phyloP scores from a whole-genome alignment of 75 land plant genomes.

The Larix kaempferi region DNA sequence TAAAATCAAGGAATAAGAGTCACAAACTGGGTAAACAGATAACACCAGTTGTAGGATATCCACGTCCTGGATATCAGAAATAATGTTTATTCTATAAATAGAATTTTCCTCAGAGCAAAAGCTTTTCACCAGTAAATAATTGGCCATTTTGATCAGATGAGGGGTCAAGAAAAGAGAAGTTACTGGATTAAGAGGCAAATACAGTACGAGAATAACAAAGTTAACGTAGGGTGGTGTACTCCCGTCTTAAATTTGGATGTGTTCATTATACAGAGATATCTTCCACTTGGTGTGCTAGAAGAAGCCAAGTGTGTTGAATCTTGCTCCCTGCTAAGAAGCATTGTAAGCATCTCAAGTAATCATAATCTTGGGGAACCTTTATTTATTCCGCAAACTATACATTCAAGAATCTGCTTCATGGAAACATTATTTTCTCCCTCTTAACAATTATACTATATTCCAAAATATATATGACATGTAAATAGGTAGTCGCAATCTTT shows the following conservation, averaged over 20 bases:
- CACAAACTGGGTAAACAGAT: background rate
- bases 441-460: background rate
- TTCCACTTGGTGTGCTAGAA: background rate
- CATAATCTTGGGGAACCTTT: too few relatives aligned
- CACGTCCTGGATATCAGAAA: background rate
- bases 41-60: background rate
- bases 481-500: background rate
- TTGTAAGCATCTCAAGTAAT: background rate
- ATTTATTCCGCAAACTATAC: too few relatives aligned
- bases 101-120: background rate
- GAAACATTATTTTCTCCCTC: background rate
- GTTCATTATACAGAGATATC: background rate
- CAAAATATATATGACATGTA: background rate
- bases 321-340: background rate
- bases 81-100: background rate
- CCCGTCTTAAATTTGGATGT: background rate
- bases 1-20: background rate
- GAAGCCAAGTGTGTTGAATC: background rate
- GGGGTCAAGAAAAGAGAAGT: background rate
- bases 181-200: background rate
- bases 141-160: background rate
- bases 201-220: background rate
- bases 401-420: background rate
- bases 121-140: background rate
- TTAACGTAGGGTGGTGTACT: background rate